Evolutionary conservation across 345 rosid genomes (phyloP).

Genomic region (Physaria fendleri): DNA sequence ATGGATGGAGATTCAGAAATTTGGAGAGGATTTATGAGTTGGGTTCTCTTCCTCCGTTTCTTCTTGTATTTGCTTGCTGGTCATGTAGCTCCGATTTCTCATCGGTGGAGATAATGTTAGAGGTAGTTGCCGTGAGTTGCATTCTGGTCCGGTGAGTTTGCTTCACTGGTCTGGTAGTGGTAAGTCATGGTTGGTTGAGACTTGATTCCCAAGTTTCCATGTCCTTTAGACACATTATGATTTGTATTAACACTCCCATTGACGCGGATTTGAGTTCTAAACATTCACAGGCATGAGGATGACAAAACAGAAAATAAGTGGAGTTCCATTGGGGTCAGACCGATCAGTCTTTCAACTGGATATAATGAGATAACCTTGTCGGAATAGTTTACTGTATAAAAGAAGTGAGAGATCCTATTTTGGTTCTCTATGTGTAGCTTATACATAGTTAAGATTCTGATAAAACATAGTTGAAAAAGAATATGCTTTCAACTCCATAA

Average conservation of each 20-base stretch:
- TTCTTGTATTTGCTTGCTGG: constrained; percentile 63
- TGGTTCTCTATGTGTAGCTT: too few relatives aligned
- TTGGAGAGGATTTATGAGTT: constrained; percentile 53
- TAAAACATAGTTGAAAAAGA: too few relatives aligned
- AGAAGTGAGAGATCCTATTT: too few relatives aligned
- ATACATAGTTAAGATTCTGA: too few relatives aligned
- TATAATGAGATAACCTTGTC: too few relatives aligned
- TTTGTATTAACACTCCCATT: constrained; percentile 47
- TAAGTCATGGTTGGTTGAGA: constrained; percentile 64
- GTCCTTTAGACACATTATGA: constrained; percentile 52
- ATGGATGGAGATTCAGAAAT: constrained; percentile 64
- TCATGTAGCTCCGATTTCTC: constrained; percentile 44
- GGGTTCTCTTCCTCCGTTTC: constrained; percentile 68
- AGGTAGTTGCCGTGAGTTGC: constrained; percentile 50
- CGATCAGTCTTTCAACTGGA: too few relatives aligned
- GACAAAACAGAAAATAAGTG: too few relatives aligned
- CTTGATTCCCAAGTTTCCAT: constrained; percentile 42
- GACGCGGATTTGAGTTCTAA: not conserved
- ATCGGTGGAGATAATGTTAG: constrained; percentile 50
- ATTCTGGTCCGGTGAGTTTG: constrained; percentile 55
- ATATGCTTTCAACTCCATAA: too few relatives aligned
- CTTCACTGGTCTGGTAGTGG: constrained; percentile 73
- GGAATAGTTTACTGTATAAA: too few relatives aligned
- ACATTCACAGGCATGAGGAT: not conserved
- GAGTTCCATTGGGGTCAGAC: too few relatives aligned